A percentile compares a stretch with the other conserved stretches of the same genome.
Conservation (phyloP, 1,139 yeast genomes). For the Debaryomyces psychrophilus region DNA sequence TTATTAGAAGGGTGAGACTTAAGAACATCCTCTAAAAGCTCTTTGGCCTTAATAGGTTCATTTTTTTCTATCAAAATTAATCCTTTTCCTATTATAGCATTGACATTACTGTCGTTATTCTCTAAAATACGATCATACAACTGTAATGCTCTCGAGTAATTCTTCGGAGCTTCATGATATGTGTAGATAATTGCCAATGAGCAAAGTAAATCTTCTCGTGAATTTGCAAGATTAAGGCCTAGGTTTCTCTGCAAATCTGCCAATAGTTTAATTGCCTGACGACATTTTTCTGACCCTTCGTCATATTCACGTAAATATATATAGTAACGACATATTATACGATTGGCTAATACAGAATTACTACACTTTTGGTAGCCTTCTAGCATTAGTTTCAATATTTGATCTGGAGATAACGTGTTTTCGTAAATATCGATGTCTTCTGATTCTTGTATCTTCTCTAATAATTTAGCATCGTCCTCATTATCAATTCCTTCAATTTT, state of each 20-base stretch:
- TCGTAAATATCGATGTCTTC: slow-evolving; percentile 19
- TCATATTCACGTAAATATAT: slow-evolving; percentile 66
- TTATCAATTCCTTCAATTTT: slow-evolving; percentile 24
- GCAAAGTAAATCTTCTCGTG: slow-evolving; percentile 64
- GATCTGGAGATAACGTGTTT: slow-evolving; percentile 45
- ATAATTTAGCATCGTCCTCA: slow-evolving; percentile 20
- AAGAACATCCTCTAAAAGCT: slow-evolving; percentile 54
- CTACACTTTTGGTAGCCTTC: slow-evolving; percentile 54
- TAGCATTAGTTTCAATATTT: slow-evolving; percentile 54
- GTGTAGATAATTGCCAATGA: slow-evolving; percentile 78
- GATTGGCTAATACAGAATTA: slow-evolving; percentile 60
- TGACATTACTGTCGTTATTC: slow-evolving; percentile 46
- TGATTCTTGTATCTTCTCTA: slow-evolving; percentile 17
- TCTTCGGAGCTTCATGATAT: slow-evolving; percentile 87
- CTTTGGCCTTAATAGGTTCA: slow-evolving; percentile 55
- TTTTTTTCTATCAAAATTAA: slow-evolving; percentile 71
- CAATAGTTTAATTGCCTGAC: slow-evolving; percentile 60
- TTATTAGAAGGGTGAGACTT: slow-evolving; percentile 53
- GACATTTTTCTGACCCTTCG: slow-evolving; percentile 62
- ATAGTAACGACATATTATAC: slow-evolving; percentile 66
- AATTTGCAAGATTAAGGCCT: slow-evolving; percentile 50
- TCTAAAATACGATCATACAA: slow-evolving; percentile 66
- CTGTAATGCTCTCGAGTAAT: slow-evolving; percentile 72
- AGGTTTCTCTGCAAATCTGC: slow-evolving; percentile 51
- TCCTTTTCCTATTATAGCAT: slow-evolving; percentile 82